Evolutionary conservation across 129 eudicot species (phyloP).

Genomic region (Heracleum sosnowskyi): DNA sequence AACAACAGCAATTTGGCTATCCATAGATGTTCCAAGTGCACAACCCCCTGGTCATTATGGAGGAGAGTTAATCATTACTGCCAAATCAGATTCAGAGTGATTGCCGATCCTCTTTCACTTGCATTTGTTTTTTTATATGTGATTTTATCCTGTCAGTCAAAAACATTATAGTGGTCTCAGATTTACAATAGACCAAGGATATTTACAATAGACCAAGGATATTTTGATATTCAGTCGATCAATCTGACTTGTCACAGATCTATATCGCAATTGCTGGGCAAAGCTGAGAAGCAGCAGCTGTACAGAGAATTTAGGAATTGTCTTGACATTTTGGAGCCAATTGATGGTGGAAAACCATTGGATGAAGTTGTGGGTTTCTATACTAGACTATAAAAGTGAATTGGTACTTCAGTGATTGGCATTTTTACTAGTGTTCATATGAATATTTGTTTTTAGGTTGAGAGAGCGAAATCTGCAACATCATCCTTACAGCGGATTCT

Average conservation of each 20-base stretch:
- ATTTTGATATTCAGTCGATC: conserved; percentile 13
- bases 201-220: conserved; percentile 12
- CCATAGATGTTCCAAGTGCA: conserved; percentile 66
- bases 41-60: conserved; percentile 90
- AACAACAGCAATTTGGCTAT: conserved; percentile 79
- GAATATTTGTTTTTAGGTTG: conserved; percentile 43
- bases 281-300: conserved; percentile 72
- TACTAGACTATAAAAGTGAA: conserved; percentile 7
- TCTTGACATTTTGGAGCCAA: conserved; percentile 75
- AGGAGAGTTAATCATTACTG: conserved; percentile 78
- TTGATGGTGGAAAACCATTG: conserved; percentile 56
- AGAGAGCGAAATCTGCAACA: conserved; percentile 74
- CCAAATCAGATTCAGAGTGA: conserved; percentile 86
- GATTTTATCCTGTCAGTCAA: conserved; percentile 9
- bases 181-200: conserved; percentile 8
- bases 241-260: conserved; percentile 49
- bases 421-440: conserved; percentile 11
- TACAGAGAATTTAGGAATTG: conserved; percentile 64
- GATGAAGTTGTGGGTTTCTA: conserved; percentile 74
- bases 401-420: not conserved
- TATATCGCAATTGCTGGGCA: conserved; percentile 42
- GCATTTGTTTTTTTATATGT: conserved; percentile 23
- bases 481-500: conserved; percentile 68
- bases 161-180: not conserved
- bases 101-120: conserved; percentile 42